phyloP scores from a whole-genome alignment of 1,139 yeast species.

The Geotrichum citri-aurantii region DNA sequence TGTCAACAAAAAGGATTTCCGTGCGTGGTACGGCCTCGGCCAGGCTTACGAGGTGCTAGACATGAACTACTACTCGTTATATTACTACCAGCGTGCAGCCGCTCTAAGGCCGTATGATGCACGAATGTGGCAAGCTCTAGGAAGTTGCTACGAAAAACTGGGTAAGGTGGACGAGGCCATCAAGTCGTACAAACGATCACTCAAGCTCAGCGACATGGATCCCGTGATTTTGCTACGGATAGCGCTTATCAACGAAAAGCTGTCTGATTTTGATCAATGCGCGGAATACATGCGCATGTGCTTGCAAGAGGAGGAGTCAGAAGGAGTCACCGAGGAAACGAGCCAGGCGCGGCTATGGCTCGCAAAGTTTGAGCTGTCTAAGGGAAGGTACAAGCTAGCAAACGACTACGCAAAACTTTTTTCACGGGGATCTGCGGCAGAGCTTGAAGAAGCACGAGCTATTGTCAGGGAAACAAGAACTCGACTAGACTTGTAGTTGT shows the following conservation, averaged over 20 bases:
- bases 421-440: conserved; percentile 73
- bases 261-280: conserved; percentile 50
- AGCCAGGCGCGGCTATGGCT: conserved; percentile 84
- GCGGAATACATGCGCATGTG: conserved; percentile 66
- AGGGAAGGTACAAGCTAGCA: conserved; percentile 59
- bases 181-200: conserved; percentile 48
- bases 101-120: conserved; percentile 82
- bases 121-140: conserved; percentile 96
- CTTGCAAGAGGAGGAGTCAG: conserved; percentile 60
- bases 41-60: conserved; percentile 97
- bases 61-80: conserved; percentile 87
- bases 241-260: conserved; percentile 60
- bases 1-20: conserved; percentile 78
- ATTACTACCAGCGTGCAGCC: conserved; percentile 89
- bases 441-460: conserved; percentile 81
- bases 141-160: conserved; percentile 80
- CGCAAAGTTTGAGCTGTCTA: conserved; percentile 60
- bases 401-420: conserved; percentile 69
- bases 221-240: conserved; percentile 56
- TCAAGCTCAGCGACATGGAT: conserved; percentile 45
- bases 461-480: conserved; percentile 56
- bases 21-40: conserved; percentile 98
- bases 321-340: conserved; percentile 59
- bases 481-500: neutral
- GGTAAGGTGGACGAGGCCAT: conserved; percentile 63